These are phyloP conservation scores for Chlamydomonas asymmetrica DNA, from an alignment of 139 green algal species.

Conservation along the genomic window DNA sequence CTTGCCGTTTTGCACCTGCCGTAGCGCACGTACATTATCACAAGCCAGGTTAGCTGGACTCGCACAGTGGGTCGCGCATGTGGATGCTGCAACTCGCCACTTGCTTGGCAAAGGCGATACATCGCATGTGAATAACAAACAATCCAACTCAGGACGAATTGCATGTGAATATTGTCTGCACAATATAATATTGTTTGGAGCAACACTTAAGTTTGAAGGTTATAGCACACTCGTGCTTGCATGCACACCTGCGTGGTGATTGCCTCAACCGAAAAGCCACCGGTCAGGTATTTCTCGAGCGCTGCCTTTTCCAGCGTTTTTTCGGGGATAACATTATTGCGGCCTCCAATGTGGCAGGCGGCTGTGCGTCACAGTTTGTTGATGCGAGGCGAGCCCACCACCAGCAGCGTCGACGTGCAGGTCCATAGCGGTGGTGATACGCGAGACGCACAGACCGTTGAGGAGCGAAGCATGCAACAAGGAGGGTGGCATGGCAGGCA, in stretches of 20 bases:
- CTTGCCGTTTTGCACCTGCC: conserved; percentile 67
- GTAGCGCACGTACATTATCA: background rate
- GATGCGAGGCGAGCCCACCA: background rate
- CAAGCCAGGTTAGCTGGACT: background rate
- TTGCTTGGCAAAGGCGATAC: too few relatives aligned
- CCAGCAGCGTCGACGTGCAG: background rate
- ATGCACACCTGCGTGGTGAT: conserved; percentile 55
- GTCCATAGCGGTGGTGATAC: background rate
- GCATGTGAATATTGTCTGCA: background rate
- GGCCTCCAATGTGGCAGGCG: conserved; percentile 71
- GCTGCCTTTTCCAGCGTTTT: conserved; percentile 66
- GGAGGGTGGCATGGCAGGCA: background rate
- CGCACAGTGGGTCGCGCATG: too few relatives aligned
- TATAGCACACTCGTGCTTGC: background rate
- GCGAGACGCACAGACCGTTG: background rate
- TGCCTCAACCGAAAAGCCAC: conserved; percentile 60
- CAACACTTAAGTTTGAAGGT: background rate
- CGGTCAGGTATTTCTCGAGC: conserved; percentile 64
- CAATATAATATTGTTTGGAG: background rate
- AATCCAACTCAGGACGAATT: background rate
- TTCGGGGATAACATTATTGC: conserved; percentile 61
- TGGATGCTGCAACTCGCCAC: too few relatives aligned
- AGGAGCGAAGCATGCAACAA: background rate
- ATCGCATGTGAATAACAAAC: background rate
- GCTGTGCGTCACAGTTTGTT: conserved; percentile 29